Percentiles rank a stretch among this genome's conserved stretches.
phyloP scores from a whole-genome alignment of 805 yeast species.

The Tetrapisispora phaffii region DNA sequence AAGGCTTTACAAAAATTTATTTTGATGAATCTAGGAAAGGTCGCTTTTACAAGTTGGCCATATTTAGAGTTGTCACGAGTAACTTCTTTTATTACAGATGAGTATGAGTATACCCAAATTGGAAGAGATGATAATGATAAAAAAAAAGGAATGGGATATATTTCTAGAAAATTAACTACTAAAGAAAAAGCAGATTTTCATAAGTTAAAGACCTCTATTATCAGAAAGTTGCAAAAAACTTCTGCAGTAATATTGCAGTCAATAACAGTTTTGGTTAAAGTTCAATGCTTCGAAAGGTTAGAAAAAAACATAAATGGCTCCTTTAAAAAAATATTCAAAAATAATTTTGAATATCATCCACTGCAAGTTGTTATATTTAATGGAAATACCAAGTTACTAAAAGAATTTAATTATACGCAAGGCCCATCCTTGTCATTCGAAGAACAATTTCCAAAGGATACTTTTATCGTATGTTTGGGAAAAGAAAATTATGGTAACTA shows the following conservation, averaged over 20 bases:
- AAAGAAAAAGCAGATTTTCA: constrained; percentile 40
- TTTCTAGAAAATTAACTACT: constrained; percentile 34
- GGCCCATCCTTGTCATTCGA: too few species aligned
- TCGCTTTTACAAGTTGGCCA: constrained; percentile 83
- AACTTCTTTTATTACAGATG: constrained; percentile 48
- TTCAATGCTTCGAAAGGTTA: constrained; percentile 66
- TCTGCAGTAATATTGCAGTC: constrained; percentile 53
- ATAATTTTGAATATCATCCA: neutral
- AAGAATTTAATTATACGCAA: too few species aligned
- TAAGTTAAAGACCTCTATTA: constrained; percentile 34
- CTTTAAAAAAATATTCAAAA: neutral
- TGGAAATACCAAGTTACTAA: constrained; percentile 33
- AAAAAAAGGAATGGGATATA: constrained; percentile 13
- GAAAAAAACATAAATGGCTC: constrained; percentile 6
- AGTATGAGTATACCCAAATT: constrained; percentile 35
- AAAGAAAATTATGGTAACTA: constrained; percentile 79
- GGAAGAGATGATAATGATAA: neutral
- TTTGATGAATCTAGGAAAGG: constrained; percentile 46
- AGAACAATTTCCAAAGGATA: constrained; percentile 67
- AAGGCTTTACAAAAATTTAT: constrained; percentile 54
- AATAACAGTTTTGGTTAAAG: constrained; percentile 53
- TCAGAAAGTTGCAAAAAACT: constrained; percentile 35
- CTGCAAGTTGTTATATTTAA: neutral
- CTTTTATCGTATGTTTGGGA: constrained; percentile 69
- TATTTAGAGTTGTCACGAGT: constrained; percentile 71